A percentile compares a stretch with the other conserved stretches of the same genome.
phyloP scores from a whole-genome alignment of 306 rosid genomes.

The Vigna radiata region DNA sequence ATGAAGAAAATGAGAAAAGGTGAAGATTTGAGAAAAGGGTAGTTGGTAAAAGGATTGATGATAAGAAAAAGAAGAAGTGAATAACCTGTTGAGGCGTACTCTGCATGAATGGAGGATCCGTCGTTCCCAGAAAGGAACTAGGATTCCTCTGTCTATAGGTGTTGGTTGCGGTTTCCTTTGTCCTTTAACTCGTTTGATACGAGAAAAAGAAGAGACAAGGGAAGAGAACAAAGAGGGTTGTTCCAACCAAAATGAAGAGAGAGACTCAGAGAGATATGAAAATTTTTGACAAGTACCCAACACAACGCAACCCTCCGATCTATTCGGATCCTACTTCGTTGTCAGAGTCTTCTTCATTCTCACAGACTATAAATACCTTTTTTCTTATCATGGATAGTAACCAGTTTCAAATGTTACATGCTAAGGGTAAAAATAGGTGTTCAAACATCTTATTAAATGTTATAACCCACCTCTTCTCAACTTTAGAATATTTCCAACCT shows the following conservation, averaged over 20 bases:
- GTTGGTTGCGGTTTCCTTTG: conserved; percentile 14
- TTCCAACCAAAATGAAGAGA: conserved; percentile 25
- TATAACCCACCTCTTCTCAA: background rate
- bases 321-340: conserved; percentile 62
- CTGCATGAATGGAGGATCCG: conserved; percentile 57
- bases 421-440: background rate
- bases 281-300: conserved; percentile 32
- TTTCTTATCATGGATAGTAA: background rate
- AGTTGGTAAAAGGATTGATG: background rate
- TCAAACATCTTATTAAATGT: background rate
- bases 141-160: conserved; percentile 56
- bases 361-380: conserved; percentile 20
- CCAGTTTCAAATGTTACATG: background rate
- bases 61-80: background rate
- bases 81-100: conserved; percentile 38
- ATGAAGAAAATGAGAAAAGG: background rate
- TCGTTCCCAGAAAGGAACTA: conserved; percentile 66
- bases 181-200: background rate
- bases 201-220: background rate
- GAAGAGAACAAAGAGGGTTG: background rate
- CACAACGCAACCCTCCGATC: conserved; percentile 39
- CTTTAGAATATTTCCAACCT: too few relatives aligned
- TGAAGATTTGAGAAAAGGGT: background rate
- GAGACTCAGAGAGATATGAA: conserved; percentile 21
- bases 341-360: conserved; percentile 36